Evolutionary conservation across 495 filamentous ascomycete species (phyloP), one percentile per base, ranked within the genome.

Genomic region (Halenospora varia): DNA sequence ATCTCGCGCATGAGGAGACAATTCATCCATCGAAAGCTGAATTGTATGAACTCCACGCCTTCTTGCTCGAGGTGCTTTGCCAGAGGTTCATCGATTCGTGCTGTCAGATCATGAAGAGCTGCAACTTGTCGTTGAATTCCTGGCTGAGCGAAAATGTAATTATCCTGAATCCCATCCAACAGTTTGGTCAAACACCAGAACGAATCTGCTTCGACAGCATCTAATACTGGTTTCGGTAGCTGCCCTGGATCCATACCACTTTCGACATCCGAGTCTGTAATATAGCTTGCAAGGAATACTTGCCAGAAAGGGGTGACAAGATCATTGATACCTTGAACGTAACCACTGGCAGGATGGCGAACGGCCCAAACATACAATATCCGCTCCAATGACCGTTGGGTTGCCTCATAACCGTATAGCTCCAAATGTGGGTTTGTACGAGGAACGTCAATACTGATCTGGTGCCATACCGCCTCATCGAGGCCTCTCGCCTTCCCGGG

Each of bases 11-110:
- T 98, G 62, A 98, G 76, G 58, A 98, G 80, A 66, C 94, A 98
- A 65, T 98, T 98, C 94, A 98, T 97, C 94, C 94, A 98, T 57
- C 94, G 82, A 69, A 98, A 98, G 69, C 90, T 96, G 68, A 98
- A 98, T 68, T 98, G 94, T 71, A 98, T 97, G 64, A 98, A 98
- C 69, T 98, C 95, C 24, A 98, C 91, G 10, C 88, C 86, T 68
- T 97, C 90, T 20, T 80, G 80, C 65, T 95, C 89, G 17, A 98
- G 77, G 66, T 98, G 94, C 58, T 88, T 92, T 11, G 91, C 89
- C 56, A 98, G 79, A 1, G 81, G 76, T 25, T 81, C 81, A 64
- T 98, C 94, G 58, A 98, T 98, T 59, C 94, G 80, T 58, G 85
- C 88, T 9, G 90, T 95, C 24, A 98, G 77, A 71, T 98, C 92